Percentiles rank a stretch among this genome's conserved stretches.
These are phyloP conservation scores for Leonotis leonurus DNA, from an alignment of 257 asterid species.

Conservation along the genomic window DNA sequence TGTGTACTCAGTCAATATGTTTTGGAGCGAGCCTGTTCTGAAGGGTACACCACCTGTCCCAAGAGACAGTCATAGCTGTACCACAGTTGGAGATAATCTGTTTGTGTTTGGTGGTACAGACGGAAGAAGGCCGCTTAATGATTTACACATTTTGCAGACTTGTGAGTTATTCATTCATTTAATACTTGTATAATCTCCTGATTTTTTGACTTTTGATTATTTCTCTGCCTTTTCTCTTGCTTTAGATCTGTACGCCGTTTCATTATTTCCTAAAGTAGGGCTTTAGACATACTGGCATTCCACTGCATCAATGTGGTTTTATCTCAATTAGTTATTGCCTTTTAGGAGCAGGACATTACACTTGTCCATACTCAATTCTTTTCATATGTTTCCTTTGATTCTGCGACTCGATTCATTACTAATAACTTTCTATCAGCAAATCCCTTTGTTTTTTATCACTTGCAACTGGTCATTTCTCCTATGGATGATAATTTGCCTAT, in stretches of 20 bases:
- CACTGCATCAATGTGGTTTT: no score
- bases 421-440: neutral
- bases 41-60: conserved; percentile 70
- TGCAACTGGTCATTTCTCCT: conserved; percentile 1
- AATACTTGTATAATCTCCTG: neutral
- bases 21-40: conserved; percentile 67
- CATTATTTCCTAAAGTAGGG: neutral
- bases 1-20: conserved; percentile 49
- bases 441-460: neutral
- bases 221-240: conserved; percentile 6
- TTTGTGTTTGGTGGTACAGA: conserved; percentile 92
- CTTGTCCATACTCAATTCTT: neutral
- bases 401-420: neutral
- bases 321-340: neutral
- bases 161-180: conserved; percentile 43
- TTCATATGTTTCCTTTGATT: neutral
- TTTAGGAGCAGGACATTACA: neutral
- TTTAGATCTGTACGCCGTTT: neutral
- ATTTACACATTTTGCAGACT: conserved; percentile 72
- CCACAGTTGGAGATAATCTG: conserved; percentile 77
- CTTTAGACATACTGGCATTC: no score
- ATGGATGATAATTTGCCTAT: neutral
- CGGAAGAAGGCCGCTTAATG: conserved; percentile 76
- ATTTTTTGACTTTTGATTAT: no score
- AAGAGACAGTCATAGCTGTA: conserved; percentile 94